A percentile compares a stretch with the other conserved stretches of the same genome.
These are phyloP conservation scores for Kodamaea sagamina DNA, from an alignment of 805 yeast genomes.

Conservation along the genomic window DNA sequence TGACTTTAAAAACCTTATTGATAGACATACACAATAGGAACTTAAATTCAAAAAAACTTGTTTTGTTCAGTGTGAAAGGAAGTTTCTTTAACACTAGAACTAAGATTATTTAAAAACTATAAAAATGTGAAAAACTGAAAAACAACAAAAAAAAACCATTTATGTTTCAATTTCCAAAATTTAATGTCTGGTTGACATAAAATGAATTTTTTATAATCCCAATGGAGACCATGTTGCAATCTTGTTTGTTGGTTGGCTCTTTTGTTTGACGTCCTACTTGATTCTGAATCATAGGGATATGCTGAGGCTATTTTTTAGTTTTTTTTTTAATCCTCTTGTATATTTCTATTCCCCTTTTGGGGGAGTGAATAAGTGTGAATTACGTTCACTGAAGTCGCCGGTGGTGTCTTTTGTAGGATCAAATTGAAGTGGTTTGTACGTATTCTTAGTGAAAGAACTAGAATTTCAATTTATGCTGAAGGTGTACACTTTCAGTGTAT, in stretches of 20 bases:
- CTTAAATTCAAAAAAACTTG: not conserved
- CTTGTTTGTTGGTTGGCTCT: too few relatives aligned
- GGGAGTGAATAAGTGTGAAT: slow-evolving; percentile 2
- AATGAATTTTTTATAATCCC: not conserved
- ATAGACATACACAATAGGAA: slow-evolving; percentile 2
- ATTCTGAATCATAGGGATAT: not conserved
- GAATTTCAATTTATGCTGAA: too few relatives aligned
- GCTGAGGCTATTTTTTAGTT: slow-evolving; percentile 6
- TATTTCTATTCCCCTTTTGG: not conserved
- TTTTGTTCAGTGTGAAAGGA: too few relatives aligned
- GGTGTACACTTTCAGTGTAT: too few relatives aligned
- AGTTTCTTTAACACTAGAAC: too few relatives aligned
- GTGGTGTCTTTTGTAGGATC: too few relatives aligned
- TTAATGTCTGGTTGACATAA: too few relatives aligned
- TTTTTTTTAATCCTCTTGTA: slow-evolving; percentile 5
- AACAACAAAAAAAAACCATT: slow-evolving; percentile 6
- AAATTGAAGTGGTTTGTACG: too few relatives aligned
- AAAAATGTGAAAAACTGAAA: slow-evolving; percentile 3
- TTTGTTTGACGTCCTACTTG: slow-evolving; percentile 3
- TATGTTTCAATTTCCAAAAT: slow-evolving; percentile 4
- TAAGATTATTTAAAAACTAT: not conserved
- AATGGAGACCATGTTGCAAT: too few relatives aligned
- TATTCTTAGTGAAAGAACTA: too few relatives aligned
- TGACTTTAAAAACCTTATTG: slow-evolving; percentile 2
- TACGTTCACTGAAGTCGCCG: not conserved